These are phyloP conservation scores for Kitagawia praeruptora DNA, from an alignment of 129 eudicot species.

Conservation along the genomic window DNA sequence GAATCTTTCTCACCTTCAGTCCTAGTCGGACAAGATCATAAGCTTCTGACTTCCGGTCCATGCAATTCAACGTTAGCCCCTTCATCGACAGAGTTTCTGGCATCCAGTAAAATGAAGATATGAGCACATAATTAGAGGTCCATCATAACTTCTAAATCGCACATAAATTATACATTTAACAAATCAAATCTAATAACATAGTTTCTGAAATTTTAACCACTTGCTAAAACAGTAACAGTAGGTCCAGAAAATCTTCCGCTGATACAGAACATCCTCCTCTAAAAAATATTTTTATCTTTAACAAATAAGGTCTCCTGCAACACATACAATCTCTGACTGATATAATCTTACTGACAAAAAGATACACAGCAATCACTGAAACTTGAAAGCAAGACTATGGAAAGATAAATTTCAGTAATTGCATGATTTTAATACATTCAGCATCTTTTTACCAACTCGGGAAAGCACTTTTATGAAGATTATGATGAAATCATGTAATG, in stretches of 20 bases:
- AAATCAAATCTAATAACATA: background rate
- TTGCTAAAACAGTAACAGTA: background rate
- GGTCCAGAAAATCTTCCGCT: background rate
- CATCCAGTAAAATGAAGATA: constrained; percentile 12
- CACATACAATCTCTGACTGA: background rate
- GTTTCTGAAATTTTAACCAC: background rate
- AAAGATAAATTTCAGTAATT: background rate
- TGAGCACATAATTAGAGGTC: constrained; percentile 5
- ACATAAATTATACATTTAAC: background rate
- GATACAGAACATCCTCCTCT: background rate
- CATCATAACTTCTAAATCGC: background rate
- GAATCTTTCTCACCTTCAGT: constrained; percentile 52
- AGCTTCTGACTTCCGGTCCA: constrained; percentile 98
- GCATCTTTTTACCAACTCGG: background rate
- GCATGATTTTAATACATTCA: background rate
- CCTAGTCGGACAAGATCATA: constrained; percentile 97
- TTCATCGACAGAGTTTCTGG: constrained; percentile 95
- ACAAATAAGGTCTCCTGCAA: background rate
- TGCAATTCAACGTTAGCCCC: constrained; percentile 91
- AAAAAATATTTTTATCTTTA: too few species aligned
- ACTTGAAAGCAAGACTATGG: background rate
- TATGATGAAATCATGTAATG: background rate
- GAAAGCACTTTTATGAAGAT: background rate
- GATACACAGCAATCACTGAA: background rate
- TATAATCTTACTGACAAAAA: background rate